These are phyloP conservation scores for Kregervanrija pseudodelftensis DNA, from an alignment of 805 yeast species.

Conservation along the genomic window DNA sequence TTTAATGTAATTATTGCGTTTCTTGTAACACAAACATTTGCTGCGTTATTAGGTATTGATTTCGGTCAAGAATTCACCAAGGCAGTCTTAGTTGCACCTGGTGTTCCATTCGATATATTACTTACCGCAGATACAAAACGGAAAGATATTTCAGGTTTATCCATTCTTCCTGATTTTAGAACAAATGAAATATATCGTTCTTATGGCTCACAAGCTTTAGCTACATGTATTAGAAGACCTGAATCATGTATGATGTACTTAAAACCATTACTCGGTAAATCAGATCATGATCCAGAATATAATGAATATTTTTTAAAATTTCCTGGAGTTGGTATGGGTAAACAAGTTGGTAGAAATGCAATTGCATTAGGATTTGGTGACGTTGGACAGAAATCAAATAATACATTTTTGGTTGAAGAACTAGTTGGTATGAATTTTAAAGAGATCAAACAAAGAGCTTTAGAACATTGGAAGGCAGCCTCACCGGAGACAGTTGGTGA, in stretches of 20 bases:
- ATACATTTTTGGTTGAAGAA: conserved; percentile 57
- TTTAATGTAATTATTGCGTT: no score
- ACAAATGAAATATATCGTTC: conserved; percentile 45
- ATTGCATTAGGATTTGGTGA: conserved; percentile 36
- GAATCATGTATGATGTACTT: conserved; percentile 55
- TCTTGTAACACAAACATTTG: conserved; percentile 12
- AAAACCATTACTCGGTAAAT: conserved; percentile 66
- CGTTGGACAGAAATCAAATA: conserved; percentile 26
- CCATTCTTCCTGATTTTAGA: conserved; percentile 29
- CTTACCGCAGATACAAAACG: conserved; percentile 87
- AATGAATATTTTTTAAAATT: conserved; percentile 44
- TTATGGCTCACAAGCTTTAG: conserved; percentile 70
- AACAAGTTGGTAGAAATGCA: conserved; percentile 36
- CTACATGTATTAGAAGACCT: conserved; percentile 70
- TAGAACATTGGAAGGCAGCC: conserved; percentile 47
- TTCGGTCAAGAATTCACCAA: conserved; percentile 83
- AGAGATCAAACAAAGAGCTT: conserved; percentile 60
- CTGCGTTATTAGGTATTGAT: conserved; percentile 82
- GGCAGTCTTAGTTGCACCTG: conserved; percentile 86
- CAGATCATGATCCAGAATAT: conserved; percentile 40
- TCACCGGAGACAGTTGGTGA: conserved; percentile 41
- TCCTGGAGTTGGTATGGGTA: conserved; percentile 50
- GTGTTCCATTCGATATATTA: conserved; percentile 79
- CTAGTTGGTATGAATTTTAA: conserved; percentile 73
- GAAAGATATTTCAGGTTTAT: conserved; percentile 77